Evolutionary conservation across 306 rosid genomes (phyloP).

Genomic region (peach (Prunus persica)): DNA sequence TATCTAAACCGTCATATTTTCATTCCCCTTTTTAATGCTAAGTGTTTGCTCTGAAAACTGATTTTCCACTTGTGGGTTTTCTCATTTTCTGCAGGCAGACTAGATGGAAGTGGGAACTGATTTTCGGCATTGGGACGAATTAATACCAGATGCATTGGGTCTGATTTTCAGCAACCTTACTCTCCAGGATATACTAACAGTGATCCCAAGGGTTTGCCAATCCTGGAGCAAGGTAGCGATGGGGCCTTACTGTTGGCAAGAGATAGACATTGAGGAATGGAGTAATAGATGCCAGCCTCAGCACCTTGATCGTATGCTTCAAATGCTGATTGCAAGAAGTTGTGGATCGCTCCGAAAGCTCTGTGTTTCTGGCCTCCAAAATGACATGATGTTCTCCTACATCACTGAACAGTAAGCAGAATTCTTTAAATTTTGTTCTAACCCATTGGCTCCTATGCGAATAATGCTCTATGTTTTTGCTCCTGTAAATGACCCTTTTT

Average conservation of each 20-base stretch:
- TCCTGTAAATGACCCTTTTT: neutral
- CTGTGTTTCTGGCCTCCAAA: slow-evolving; percentile 65
- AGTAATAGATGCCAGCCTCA: slow-evolving; percentile 55
- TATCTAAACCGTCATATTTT: neutral
- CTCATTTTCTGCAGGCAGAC: slow-evolving; percentile 23
- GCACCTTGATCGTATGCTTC: slow-evolving; percentile 66
- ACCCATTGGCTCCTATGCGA: neutral
- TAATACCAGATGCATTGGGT: slow-evolving; percentile 89
- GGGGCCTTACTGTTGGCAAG: slow-evolving; percentile 97
- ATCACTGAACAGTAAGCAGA: slow-evolving; percentile 86
- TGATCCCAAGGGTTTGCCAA: slow-evolving; percentile 87
- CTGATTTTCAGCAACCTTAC: slow-evolving; percentile 75
- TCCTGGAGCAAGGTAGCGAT: slow-evolving; percentile 80
- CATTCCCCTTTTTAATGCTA: neutral
- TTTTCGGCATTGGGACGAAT: slow-evolving; percentile 78
- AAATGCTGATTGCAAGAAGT: slow-evolving; percentile 66
- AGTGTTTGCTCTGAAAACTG: neutral
- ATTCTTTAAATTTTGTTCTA: neutral
- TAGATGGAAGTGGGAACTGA: slow-evolving; percentile 64
- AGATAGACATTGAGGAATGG: slow-evolving; percentile 93
- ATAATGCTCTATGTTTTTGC: neutral
- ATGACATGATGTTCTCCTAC: slow-evolving; percentile 56
- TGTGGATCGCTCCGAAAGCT: slow-evolving; percentile 81
- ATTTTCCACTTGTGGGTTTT: neutral
- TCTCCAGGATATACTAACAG: slow-evolving; percentile 69